Base-by-base conservation (phyloP, 805 yeast species). In the Candida insectorum region DNA sequence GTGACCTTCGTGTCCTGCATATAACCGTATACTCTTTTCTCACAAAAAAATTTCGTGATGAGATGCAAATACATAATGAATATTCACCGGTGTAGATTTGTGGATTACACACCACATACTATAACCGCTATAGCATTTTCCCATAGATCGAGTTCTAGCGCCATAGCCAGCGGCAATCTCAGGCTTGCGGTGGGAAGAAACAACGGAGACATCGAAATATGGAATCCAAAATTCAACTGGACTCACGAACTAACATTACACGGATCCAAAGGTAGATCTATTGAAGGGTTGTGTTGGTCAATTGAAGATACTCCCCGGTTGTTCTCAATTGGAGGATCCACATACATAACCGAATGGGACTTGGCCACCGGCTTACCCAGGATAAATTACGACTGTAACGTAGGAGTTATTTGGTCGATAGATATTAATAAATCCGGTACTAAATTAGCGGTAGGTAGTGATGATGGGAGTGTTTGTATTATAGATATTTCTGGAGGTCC, bases 271-370 rank as follows among this genome's bases (percentile, higher is more conserved):
- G 95, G 83, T 17, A 73, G 94, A 40, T 79, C 96, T 6, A 75
- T 93, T 34, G 99, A 93, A 62, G 96, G 95, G 0, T 59, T 93
- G 6, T 81, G 81, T 14, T 93, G 97, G 97, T 56, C 81, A 2
- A 54, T 64, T 13, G 70, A 69, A 9, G 64, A 58, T n/a, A 72
- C 95, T 44, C 73, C 84, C 16, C 73, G 97, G 44, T 69, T 93
- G 30, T 93, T 91, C 54, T 83, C 96, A 23, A 86, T 88, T 44
- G 97, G 97, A 28, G 98, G 97, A 5, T 85, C 97, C 1, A 84
- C 96, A 4, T 73, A 73, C 29, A 67, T 93, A 30, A 87, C 96
- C 3, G 98, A 93, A 56, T 93, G 98, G 97, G 83, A 89, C 54
- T 61, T 89, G 33, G 47, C 62, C 2, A 80, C 85, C 0, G 87